phyloP scores from a whole-genome alignment of 257 asterid genomes.

The Gentiana dahurica region DNA sequence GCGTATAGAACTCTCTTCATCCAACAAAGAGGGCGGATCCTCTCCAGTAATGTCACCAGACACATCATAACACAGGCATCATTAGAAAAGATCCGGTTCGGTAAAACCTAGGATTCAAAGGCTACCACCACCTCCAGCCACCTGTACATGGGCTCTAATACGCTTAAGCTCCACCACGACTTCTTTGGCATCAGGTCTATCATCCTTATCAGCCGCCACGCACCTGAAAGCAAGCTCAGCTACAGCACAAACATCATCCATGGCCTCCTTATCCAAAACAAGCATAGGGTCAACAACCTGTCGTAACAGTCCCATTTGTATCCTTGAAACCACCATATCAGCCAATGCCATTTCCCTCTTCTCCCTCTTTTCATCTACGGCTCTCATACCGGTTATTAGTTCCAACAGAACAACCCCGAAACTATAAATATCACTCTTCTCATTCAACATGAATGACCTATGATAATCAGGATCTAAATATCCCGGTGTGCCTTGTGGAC shows the following conservation, averaged over 20 bases:
- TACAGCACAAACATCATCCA: constrained; percentile 60
- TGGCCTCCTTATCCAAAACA: constrained; percentile 48
- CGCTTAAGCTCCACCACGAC: constrained; percentile 68
- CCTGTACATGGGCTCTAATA: constrained; percentile 41
- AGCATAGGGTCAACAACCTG: constrained; percentile 77
- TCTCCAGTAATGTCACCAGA: too few species aligned
- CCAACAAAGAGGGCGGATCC: too few species aligned
- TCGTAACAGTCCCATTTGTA: constrained; percentile 80
- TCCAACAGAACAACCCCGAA: constrained; percentile 84
- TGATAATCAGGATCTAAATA: constrained; percentile 89
- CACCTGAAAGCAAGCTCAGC: constrained; percentile 90
- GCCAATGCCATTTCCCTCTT: constrained; percentile 78
- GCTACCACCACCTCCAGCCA: constrained; percentile 31
- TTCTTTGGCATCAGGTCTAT: constrained; percentile 77
- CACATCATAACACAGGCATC: too few species aligned
- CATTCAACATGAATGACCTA: constrained; percentile 64
- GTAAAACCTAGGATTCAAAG: constrained; percentile 41
- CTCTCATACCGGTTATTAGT: constrained; percentile 78
- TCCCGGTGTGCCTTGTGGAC: constrained; percentile 97
- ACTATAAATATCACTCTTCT: constrained; percentile 89
- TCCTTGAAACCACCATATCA: constrained; percentile 82
- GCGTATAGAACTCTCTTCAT: too few species aligned
- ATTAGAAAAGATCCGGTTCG: constrained; percentile 4
- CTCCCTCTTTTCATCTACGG: constrained; percentile 78
- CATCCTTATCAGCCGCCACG: constrained; percentile 76